A percentile compares a stretch with the other conserved stretches of the same genome.
Conservation (phyloP, 2,329 filamentous ascomycete genomes). For the Cordyceps cicadae region DNA sequence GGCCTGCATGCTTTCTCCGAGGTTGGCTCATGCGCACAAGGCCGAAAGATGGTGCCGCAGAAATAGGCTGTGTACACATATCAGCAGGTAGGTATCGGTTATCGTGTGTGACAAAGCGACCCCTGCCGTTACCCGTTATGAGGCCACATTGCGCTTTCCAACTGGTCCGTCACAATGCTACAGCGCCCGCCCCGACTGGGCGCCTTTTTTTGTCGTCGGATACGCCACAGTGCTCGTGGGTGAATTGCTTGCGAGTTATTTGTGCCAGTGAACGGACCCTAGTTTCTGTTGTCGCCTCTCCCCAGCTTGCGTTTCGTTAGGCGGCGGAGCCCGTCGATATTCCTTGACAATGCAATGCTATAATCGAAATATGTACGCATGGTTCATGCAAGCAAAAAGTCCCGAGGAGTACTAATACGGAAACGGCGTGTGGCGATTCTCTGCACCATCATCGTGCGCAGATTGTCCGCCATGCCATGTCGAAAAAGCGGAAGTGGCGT, state of each 20-base stretch:
- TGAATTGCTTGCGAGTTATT: neutral
- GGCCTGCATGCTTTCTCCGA: neutral
- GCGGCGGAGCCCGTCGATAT: neutral
- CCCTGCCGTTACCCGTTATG: neutral
- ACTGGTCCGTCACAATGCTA: slow-evolving; percentile 1
- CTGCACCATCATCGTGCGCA: neutral
- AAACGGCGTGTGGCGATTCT: neutral
- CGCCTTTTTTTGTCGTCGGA: neutral
- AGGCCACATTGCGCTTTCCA: neutral
- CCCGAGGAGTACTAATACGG: neutral
- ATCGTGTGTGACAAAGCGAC: neutral
- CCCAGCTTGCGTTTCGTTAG: neutral
- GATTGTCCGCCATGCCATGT: neutral
- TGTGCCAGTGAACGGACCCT: neutral
- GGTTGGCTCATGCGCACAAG: neutral
- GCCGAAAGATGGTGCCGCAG: neutral
- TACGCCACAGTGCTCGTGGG: neutral
- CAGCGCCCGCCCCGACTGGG: neutral
- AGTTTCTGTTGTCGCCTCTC: neutral
- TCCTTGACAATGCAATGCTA: neutral
- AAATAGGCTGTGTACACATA: neutral
- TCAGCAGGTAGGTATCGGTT: neutral
- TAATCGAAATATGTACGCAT: neutral
- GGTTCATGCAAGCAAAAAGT: slow-evolving; percentile 2
- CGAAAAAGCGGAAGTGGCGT: neutral